Conservation (phyloP, 2,329 filamentous ascomycete species). For the Magnaporthiopsis rhizophila region DNA sequence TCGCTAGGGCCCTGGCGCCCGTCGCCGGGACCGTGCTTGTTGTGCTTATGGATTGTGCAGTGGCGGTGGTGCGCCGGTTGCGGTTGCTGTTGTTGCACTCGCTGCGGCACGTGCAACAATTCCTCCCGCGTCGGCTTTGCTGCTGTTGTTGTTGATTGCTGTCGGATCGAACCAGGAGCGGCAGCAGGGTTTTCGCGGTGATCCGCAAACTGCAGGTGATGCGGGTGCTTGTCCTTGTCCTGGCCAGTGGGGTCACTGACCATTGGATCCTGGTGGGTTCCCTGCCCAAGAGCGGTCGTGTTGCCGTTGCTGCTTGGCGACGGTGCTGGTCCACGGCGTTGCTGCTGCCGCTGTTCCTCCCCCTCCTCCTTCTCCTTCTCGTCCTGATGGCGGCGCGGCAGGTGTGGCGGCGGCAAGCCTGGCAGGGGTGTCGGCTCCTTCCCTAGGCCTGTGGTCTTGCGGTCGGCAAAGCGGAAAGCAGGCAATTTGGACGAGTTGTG, state of each 20-base stretch:
- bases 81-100: slow-evolving; percentile 4
- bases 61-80: slow-evolving; percentile 13
- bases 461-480: slow-evolving; percentile 45
- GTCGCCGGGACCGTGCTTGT: slow-evolving; percentile 2
- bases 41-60: slow-evolving; percentile 4
- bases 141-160: background rate
- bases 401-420: slow-evolving; percentile 19
- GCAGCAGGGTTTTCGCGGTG: slow-evolving; percentile 1
- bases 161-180: background rate
- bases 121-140: background rate
- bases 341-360: slow-evolving; percentile 14
- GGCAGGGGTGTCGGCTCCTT: slow-evolving; percentile 21
- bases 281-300: slow-evolving; percentile 10
- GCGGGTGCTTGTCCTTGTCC: background rate
- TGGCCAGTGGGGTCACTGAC: background rate
- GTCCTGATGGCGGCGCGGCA: slow-evolving; percentile 12
- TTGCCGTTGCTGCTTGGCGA: slow-evolving; percentile 21
- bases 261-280: slow-evolving; percentile 16
- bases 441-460: slow-evolving; percentile 18
- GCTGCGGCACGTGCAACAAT: slow-evolving; percentile 4
- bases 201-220: slow-evolving; percentile 5
- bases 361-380: background rate
- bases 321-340: slow-evolving; percentile 22
- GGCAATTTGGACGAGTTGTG: slow-evolving; percentile 49
- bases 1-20: background rate